Evolutionary conservation across 202 grass and related monocot species (phyloP), one percentile per base, ranked within the genome.

Genomic region (Cymbopogon flexuosus): DNA sequence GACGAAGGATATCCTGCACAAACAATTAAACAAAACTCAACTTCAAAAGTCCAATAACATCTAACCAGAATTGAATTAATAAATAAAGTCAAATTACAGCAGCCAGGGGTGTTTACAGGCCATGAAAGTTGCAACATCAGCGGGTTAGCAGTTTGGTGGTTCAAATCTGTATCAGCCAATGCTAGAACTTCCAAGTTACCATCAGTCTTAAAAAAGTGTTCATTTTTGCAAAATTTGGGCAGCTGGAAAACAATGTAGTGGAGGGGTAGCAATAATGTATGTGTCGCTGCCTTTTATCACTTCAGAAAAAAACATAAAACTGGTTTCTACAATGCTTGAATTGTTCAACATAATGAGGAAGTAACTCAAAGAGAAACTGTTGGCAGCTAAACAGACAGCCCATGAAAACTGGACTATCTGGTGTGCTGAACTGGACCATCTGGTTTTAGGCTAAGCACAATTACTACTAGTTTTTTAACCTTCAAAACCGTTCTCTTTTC

Each of bases 1-100:
- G 90, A 43, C 95, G 90, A 78, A 98, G 88, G 75, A 98, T 98
- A 89, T 98, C 95, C 95, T 98, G 82, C 59, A 89, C 84, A 80
- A 8, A 61, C 34, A 94, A 84, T 54, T 70, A 81, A 70, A 61
- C 4, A 87, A 35, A 87, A 84, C 27, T 37, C 45, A 60, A 65
- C 6, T 41, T 63, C 65, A 47, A 21, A 49, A 73, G 5, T 4
- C 6, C 7, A 66, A 66, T 68, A 34, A 54, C 34, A 75, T 29
- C 12, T 60, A 68, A 68, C 35, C 42, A 31, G 39, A 72, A 18
- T 31, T 31, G 12, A 24, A 57, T 12, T 45, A 71, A 46, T 42
- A 66, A 79, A 59, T 18, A 77, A 89, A 37, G 52, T 63, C 18
- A 75, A 69, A 61, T 23, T 19, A 29, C 10, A 61, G 70, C 58